Base-by-base conservation (phyloP, 2,329 filamentous ascomycete species). In the Microdochium trichocladiopsis region DNA sequence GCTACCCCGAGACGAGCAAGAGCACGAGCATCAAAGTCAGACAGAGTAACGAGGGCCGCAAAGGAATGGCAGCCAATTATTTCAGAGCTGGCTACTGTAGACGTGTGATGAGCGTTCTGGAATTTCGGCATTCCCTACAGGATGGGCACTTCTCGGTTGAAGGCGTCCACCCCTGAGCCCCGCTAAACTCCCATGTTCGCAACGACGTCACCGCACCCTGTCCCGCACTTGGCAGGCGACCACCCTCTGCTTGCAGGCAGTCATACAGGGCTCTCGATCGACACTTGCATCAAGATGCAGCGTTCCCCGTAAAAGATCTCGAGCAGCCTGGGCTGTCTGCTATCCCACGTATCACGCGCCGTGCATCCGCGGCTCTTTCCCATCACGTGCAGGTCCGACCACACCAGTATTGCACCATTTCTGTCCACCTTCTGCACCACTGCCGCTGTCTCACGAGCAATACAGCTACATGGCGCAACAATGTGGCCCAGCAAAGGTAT, bases 1-100 rank as follows among this genome's bases (percentile, higher is more conserved):
- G 41, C 74, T 96, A 54, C 93, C 93, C 0, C 78, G 88, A 54
- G 90, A 95, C 61, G 78, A 82, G 33, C 71, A 71, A 1, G 66
- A 70, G 5, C 62, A 64, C 4, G 54, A 62, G 9, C 16, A 21
- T 6, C 21, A 22, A 45, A 22, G 18, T 22, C 41, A 4, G 3
- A 18, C 10, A 21, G 41, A 16, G 41, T 45, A 22, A 6, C 14
- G 14, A 16, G 14, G 12, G 14, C 33, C 14, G 14, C 28, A n/a
- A n/a, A 37, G 33, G 5, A 37, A 16, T 16, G 33, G 14, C 33
- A 11, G 18, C 14, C 14, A 16, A 5, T 4, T 5, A 37, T 8
- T 4, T 37, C 18, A 11, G 18, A 5, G 5, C 5, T 37, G 33
- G 14, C 33, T 37, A 16, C 14, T 37, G 4, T 37, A 16, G 33